phyloP scores from a whole-genome alignment of 2,329 filamentous ascomycete species.

The Xylaria sp. region DNA sequence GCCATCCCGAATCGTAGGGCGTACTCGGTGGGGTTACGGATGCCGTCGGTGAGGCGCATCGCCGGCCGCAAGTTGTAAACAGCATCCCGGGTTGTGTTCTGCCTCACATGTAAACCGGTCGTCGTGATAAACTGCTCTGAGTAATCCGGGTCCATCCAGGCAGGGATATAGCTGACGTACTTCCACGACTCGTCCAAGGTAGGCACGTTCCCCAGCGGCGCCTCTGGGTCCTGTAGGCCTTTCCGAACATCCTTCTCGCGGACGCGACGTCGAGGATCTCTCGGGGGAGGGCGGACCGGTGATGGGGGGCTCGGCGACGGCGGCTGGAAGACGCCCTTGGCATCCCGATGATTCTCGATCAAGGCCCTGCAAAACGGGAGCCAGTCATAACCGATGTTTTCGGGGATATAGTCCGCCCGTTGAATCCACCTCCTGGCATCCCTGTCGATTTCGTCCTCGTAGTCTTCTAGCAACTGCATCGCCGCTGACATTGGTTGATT shows the following conservation, averaged over 20 bases:
- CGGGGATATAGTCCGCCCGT: background rate
- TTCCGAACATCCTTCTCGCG: background rate
- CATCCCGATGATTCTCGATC: conserved; percentile 13
- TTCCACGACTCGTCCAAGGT: conserved; percentile 7
- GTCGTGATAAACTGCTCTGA: conserved; percentile 4
- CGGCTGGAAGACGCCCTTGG: background rate
- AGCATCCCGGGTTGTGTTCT: conserved; percentile 6
- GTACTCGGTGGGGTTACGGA: conserved; percentile 32
- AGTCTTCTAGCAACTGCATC: background rate
- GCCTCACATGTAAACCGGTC: background rate
- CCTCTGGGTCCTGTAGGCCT: conserved; percentile 10
- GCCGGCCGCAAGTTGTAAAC: conserved; percentile 31
- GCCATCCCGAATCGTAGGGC: conserved; percentile 38
- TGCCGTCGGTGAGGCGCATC: conserved; percentile 29
- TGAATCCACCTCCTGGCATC: conserved; percentile 7
- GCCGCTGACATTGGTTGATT: background rate
- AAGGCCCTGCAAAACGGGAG: conserved; percentile 25
- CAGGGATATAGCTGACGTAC: conserved; percentile 33
- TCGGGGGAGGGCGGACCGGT: background rate
- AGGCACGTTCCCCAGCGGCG: background rate
- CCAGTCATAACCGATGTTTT: conserved; percentile 18
- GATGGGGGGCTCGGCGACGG: background rate
- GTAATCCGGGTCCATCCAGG: conserved; percentile 36
- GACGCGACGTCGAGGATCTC: background rate
- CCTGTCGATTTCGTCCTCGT: background rate